Evolutionary conservation across 2,329 filamentous ascomycete species (phyloP).

Genomic region (Trichophyton benhamiae): DNA sequence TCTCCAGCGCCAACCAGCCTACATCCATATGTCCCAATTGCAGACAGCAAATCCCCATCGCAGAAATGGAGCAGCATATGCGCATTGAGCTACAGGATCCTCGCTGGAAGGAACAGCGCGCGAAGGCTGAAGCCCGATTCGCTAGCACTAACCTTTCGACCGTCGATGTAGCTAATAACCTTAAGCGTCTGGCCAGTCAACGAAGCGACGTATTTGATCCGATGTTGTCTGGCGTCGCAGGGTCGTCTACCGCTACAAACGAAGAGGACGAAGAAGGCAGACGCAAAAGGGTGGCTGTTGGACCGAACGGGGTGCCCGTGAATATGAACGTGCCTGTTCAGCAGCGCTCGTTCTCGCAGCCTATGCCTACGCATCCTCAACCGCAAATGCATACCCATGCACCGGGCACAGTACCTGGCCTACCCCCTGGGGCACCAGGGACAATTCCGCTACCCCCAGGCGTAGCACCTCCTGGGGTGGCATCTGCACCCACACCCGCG

Average conservation of each 20-base stretch:
- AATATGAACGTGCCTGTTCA: background rate
- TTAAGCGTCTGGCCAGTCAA: constrained; percentile 87
- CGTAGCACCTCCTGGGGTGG: constrained; percentile 40
- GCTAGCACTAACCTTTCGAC: constrained; percentile 78
- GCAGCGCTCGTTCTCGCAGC: background rate
- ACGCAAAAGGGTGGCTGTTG: constrained; percentile 58
- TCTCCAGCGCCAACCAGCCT: constrained; percentile 50
- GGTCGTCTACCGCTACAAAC: constrained; percentile 20
- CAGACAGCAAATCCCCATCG: constrained; percentile 73
- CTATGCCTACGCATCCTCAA: background rate
- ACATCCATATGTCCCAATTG: constrained; percentile 78
- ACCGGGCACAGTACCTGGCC: constrained; percentile 5
- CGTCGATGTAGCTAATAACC: constrained; percentile 78
- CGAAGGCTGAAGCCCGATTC: constrained; percentile 72
- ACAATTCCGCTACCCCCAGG: constrained; percentile 20
- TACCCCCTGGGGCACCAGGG: background rate
- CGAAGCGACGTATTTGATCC: constrained; percentile 75
- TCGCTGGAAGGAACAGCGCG: constrained; percentile 88
- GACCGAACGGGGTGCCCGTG: constrained; percentile 44
- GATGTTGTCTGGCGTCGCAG: constrained; percentile 12
- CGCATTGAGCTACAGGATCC: constrained; percentile 89
- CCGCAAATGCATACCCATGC: background rate
- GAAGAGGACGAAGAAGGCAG: constrained; percentile 58
- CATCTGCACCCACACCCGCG: too few relatives aligned
- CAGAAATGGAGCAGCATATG: constrained; percentile 86